A percentile compares a stretch with the other conserved stretches of the same genome.
Evolutionary conservation across 257 asterid species (phyloP).

Genomic region (Solanum clarkiae): DNA sequence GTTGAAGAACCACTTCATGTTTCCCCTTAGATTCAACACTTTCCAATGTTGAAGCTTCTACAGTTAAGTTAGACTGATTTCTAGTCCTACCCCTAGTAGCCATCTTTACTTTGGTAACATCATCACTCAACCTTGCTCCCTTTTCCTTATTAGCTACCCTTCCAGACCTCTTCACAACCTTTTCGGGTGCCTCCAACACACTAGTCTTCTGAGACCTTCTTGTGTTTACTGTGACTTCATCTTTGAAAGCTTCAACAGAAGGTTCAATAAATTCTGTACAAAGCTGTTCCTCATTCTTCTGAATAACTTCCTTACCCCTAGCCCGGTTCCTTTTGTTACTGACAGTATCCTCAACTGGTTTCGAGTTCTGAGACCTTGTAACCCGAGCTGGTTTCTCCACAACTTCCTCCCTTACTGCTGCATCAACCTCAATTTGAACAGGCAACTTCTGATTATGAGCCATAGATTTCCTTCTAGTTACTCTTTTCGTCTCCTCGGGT

Average conservation of each 20-base stretch:
- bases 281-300: neutral
- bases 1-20: neutral
- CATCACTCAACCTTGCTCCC: neutral
- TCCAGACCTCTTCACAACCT: conserved; percentile 8
- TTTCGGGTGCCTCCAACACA: neutral
- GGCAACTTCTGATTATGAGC: neutral
- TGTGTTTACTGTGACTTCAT: conserved; percentile 1
- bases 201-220: conserved; percentile 15
- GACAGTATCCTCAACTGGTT: conserved; percentile 6
- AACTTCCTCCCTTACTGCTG: conserved; percentile 4
- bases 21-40: neutral
- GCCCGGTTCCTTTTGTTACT: conserved; percentile 14
- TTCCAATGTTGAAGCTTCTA: neutral
- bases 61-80: neutral
- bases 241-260: conserved; percentile 9
- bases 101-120: neutral
- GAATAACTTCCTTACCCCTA: neutral
- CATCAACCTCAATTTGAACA: conserved; percentile 7
- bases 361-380: conserved; percentile 23
- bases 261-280: neutral
- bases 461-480: conserved; percentile 18
- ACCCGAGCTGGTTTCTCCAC: conserved; percentile 4
- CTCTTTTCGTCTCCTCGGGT: neutral
- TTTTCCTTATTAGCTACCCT: neutral
- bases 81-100: neutral